A percentile compares a stretch with the other conserved stretches of the same genome.
phyloP scores from a whole-genome alignment of 2,329 filamentous ascomycete genomes.

The Canariomyces notabilis region DNA sequence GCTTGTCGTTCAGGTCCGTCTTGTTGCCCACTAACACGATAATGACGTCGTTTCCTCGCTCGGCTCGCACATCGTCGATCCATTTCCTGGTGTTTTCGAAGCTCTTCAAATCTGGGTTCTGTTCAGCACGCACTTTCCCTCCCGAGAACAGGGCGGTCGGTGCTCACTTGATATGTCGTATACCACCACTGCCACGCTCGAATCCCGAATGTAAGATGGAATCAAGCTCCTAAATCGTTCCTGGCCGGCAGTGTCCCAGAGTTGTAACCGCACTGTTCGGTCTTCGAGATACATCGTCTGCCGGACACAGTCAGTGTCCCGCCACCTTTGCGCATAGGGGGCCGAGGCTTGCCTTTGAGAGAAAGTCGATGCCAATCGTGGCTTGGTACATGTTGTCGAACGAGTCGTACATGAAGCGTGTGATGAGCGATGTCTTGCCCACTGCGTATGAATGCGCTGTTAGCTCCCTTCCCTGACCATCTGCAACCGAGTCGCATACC shows the following conservation, averaged over 20 bases:
- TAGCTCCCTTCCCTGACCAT: not conserved
- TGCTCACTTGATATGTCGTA: constrained; percentile 88
- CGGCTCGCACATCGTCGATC: constrained; percentile 96
- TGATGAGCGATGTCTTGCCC: constrained; percentile 97
- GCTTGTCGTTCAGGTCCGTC: constrained; percentile 97
- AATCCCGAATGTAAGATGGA: constrained; percentile 97
- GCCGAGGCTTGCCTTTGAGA: constrained; percentile 71
- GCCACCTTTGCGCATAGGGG: not conserved
- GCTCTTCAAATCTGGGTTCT: constrained; percentile 54
- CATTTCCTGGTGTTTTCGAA: constrained; percentile 99
- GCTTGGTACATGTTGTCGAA: constrained; percentile 99
- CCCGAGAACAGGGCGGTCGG: not conserved
- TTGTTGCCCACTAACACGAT: constrained; percentile 99
- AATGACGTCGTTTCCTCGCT: constrained; percentile 97
- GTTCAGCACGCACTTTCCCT: not conserved
- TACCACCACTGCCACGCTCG: constrained; percentile 93
- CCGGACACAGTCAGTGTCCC: constrained; percentile 5
- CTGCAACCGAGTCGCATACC: constrained; percentile 54
- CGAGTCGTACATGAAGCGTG: constrained; percentile 99
- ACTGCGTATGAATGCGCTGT: constrained; percentile 52
- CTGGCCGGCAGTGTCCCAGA: constrained; percentile 98
- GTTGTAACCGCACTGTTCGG: constrained; percentile 90
- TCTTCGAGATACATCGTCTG: constrained; percentile 99
- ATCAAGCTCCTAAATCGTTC: constrained; percentile 96
- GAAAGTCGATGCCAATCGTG: constrained; percentile 98